A percentile compares a stretch with the other conserved stretches of the same genome.
These are phyloP conservation scores for Tilletia walkeri DNA, from an alignment of 1,284 basidiomycete species.

Conservation along the genomic window DNA sequence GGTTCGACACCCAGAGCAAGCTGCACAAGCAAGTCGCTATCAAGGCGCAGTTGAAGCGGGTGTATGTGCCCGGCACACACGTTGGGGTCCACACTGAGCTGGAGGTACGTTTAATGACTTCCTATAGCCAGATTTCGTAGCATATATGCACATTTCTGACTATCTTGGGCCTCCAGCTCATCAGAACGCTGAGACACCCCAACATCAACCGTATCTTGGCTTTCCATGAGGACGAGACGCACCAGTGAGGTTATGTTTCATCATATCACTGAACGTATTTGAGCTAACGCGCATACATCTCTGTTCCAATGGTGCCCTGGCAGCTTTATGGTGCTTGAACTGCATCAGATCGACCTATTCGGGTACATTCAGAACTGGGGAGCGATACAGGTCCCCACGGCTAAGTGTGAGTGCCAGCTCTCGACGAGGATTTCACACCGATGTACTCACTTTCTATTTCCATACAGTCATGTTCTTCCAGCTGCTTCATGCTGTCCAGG, in stretches of 20 bases:
- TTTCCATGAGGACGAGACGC: not conserved
- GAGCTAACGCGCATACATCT: not conserved
- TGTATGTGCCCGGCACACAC: not conserved
- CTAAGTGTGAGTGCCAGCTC: not conserved
- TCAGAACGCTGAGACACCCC: not conserved
- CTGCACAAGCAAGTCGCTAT: not conserved
- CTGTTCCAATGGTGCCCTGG: not conserved
- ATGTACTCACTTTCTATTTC: not conserved
- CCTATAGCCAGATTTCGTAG: not conserved
- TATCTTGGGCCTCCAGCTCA: not conserved
- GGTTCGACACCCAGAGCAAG: not conserved
- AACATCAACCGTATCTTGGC: conserved; percentile 9
- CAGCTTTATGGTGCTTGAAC: conserved; percentile 10
- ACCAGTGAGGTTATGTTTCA: not conserved
- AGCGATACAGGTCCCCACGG: not conserved
- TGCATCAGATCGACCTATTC: conserved; percentile 3
- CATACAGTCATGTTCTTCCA: conserved; percentile 13
- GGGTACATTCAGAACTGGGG: not conserved
- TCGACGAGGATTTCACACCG: no score
- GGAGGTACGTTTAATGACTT: not conserved
- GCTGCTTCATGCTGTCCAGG: conserved; percentile 9
- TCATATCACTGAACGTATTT: not conserved
- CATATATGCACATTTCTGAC: not conserved
- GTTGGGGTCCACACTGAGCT: not conserved
- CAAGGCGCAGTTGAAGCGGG: not conserved